Base-by-base conservation (phyloP, 2,329 filamentous ascomycete genomes). In the Sporothrix brasiliensis region DNA sequence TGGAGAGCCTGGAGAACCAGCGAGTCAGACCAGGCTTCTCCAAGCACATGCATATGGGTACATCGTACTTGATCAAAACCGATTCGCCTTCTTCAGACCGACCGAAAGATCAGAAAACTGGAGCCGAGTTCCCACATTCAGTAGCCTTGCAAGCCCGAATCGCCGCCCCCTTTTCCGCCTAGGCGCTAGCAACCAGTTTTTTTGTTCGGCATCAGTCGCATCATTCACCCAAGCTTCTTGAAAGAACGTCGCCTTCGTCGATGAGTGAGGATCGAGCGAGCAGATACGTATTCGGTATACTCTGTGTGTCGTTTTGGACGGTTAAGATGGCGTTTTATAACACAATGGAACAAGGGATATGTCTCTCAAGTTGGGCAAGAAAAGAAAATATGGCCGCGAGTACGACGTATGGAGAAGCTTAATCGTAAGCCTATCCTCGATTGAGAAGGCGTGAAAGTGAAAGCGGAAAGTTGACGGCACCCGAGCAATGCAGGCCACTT, bases 371-470 rank as follows among this genome's bases (percentile, higher is more conserved):
- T 9, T 34, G 34, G 34, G 5, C 4, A 34, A 6, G 3, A 5
- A 34, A 7, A 34, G 3, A 9, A 34, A 34, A 34, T 34, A 34
- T 39, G 14, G 13, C 54, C 14, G 30, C 47, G 10, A 63, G 24
- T 6, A 24, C 24, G 2, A 2, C 24, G 2, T 24, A 41, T 21
- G 24, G 52, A 54, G 52, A 14, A 63, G 39, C 60, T 63, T 49
- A 27, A 63, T 60, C 30, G 34, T 30, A 60, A 60, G 19, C 27
- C 56, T 60, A 60, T 60, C 27, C 56, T 60, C 30, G 30, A 60
- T 60, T 60, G 30, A 60, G 56, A 60, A 41, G 54, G 54, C 54
- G 54, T 58, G 54, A 34, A 58, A 58, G 54, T 58, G 54, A 34
- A 58, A 58, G 16, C 54, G 54, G 54, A 30, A 39, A n/a, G 52